A percentile compares a stretch with the other conserved stretches of the same genome.
Conservation (phyloP, 768 basidiomycete species). For the Leccinum subtestaceum region DNA sequence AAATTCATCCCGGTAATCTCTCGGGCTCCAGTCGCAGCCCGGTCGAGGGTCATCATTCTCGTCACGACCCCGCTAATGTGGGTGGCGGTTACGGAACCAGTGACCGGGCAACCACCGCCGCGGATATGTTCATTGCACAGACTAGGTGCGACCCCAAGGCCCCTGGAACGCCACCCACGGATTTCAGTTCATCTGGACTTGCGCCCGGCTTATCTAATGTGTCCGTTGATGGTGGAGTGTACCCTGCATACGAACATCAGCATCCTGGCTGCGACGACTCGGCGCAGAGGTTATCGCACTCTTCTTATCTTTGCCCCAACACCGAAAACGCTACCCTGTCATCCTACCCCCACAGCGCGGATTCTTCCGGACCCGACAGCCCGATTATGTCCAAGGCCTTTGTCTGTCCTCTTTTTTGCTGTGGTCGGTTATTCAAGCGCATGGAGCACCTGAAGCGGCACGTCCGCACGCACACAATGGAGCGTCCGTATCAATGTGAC, state of each 20-base stretch:
- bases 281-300: constrained; percentile 15
- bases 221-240: constrained; percentile 21
- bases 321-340: constrained; percentile 14
- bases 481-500: constrained; percentile 75
- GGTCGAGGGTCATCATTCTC: constrained; percentile 21
- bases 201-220: constrained; percentile 20
- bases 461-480: constrained; percentile 85
- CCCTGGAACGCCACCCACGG: constrained; percentile 20
- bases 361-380: constrained; percentile 20
- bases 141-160: constrained; percentile 51
- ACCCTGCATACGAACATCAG: constrained; percentile 19
- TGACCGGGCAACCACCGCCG: constrained; percentile 46
- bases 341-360: constrained; percentile 21
- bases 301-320: constrained; percentile 15
- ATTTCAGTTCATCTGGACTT: constrained; percentile 18
- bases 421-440: constrained; percentile 84
- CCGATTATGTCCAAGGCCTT: constrained; percentile 59
- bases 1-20: constrained; percentile 25
- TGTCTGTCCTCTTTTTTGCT: constrained; percentile 81
- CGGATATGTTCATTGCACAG: constrained; percentile 65
- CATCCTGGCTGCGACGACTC: constrained; percentile 19
- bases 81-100: constrained; percentile 30
- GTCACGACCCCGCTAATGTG: constrained; percentile 5
- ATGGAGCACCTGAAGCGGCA: constrained; percentile 91
- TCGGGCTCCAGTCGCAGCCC: constrained; percentile 27